phyloP scores from a whole-genome alignment of 371 early-diverging fungal species.

The Mucor ambiguus region DNA sequence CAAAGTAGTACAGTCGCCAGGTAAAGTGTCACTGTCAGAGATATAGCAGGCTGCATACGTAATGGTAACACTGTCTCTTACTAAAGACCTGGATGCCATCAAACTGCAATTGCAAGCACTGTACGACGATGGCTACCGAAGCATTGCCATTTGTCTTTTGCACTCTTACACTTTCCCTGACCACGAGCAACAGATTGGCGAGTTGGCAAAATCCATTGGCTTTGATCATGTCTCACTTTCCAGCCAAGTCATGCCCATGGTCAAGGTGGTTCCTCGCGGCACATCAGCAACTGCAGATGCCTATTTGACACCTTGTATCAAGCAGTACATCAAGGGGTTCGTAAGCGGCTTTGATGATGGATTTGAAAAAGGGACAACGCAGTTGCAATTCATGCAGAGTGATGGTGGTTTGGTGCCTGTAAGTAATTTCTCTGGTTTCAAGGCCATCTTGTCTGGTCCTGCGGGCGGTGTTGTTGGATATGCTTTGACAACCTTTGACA shows the following conservation, averaged over 20 bases:
- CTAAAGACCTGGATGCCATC: constrained; percentile 38
- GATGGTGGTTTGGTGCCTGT: constrained; percentile 94
- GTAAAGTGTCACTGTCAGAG: constrained; percentile 32
- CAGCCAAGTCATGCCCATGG: constrained; percentile 87
- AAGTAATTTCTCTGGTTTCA: constrained; percentile 80
- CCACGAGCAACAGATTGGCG: constrained; percentile 79
- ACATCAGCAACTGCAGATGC: constrained; percentile 91
- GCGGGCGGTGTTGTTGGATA: constrained; percentile 96
- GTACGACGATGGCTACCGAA: constrained; percentile 75
- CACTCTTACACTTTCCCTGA: constrained; percentile 91
- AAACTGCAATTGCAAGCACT: constrained; percentile 61
- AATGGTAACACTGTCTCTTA: too few species aligned
- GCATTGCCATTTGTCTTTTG: constrained; percentile 89
- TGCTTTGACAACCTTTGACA: constrained; percentile 78
- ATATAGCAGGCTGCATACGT: neutral
- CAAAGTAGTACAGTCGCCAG: constrained; percentile 67
- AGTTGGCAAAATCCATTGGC: constrained; percentile 74
- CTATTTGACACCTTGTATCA: constrained; percentile 92
- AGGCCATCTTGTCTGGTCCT: constrained; percentile 93
- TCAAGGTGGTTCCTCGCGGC: constrained; percentile 93
- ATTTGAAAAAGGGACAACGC: constrained; percentile 55
- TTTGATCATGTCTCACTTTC: constrained; percentile 87
- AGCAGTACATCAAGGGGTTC: constrained; percentile 83
- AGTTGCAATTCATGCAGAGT: constrained; percentile 94
- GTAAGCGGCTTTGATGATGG: constrained; percentile 84